Base-by-base conservation (phyloP, 345 rosid species). In the Citrus mangshanensis region DNA sequence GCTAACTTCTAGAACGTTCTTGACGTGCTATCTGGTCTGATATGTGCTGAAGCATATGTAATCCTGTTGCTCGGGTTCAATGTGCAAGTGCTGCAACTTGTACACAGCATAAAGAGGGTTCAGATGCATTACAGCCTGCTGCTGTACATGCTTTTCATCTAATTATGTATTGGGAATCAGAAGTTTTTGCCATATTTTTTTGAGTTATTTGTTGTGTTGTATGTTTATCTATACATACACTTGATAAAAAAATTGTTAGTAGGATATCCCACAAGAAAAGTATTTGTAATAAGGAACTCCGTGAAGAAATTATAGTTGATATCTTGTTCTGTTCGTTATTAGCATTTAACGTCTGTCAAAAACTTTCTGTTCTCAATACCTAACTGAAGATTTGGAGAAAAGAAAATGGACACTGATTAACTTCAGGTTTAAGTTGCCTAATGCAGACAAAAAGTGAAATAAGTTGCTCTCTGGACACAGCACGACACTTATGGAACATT, bases 231-330 rank as follows among this genome's bases (percentile, higher is more conserved):
- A 58, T 62, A 66, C 1, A 72, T 58, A 75, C 81, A 5, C 58
- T 38, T 70, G 9, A 72, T 79, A 46, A 30, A 40, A 65, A 65
- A 16, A 77, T 80, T 80, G 68, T 79, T 75, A 78, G 80, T 84
- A 73, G 79, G 62, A 79, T 74, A 70, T 84, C 76, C 76, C 71
- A 64, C 7, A 62, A 68, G 58, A 49, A 67, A 71, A 60, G 67
- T 70, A 62, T 78, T 72, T 86, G 86, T 86, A 81, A 64, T 72
- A 76, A 79, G 77, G 63, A 84, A 74, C 78, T 63, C 40, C 46
- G 8, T 21, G 68, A 73, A 72, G 84, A 81, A 75, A 63, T 81
- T 80, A 58, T 13, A 74, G 59, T 77, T 77, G 62, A 75, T 71
- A 37, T 49, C 75, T 77, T 75, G 55, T 63, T 72, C 19, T 80